Percentiles rank a stretch among this genome's conserved stretches.
These are phyloP conservation scores for Hyphodiscus hymeniophilus DNA, from an alignment of 495 filamentous ascomycete species.

Conservation along the genomic window DNA sequence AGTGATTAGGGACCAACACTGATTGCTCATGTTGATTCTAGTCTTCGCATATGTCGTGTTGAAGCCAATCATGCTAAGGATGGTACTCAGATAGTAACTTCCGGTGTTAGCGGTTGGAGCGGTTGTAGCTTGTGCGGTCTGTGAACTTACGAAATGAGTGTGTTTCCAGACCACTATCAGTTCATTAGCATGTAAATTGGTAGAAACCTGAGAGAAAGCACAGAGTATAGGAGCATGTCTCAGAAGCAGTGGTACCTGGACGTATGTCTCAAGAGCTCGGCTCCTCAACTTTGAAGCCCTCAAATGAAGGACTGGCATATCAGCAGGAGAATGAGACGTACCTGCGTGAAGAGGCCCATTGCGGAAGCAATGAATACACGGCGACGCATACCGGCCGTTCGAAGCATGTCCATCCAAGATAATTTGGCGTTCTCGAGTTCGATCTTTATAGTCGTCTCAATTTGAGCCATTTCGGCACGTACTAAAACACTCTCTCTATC, in stretches of 20 bases:
- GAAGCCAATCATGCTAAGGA: slow-evolving; percentile 13
- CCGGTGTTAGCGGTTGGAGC: no score
- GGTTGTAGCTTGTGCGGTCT: no score
- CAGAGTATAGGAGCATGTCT: no score
- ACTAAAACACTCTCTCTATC: slow-evolving; percentile 43
- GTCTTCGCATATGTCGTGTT: slow-evolving; percentile 5
- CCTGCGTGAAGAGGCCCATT: slow-evolving; percentile 43
- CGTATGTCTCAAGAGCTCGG: no score
- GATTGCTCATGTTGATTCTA: slow-evolving; percentile 30
- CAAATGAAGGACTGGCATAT: no score
- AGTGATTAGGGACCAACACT: slow-evolving; percentile 45
- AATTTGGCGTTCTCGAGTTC: slow-evolving; percentile 34
- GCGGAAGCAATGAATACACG: slow-evolving; percentile 40
- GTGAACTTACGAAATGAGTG: slow-evolving; percentile 43
- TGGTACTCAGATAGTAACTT: slow-evolving; percentile 18
- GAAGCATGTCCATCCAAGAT: slow-evolving; percentile 37
- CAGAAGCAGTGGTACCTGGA: no score
- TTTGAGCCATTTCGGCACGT: slow-evolving; percentile 45
- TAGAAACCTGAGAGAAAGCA: no score
- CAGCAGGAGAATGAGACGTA: no score
- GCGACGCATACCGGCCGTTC: slow-evolving; percentile 42
- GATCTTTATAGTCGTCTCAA: slow-evolving; percentile 41
- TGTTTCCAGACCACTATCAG: slow-evolving; percentile 44
- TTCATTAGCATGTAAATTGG: no score
- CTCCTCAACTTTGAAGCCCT: no score